These are phyloP conservation scores for Poa pratensis DNA, from an alignment of 176 grass and related monocot genomes.

Conservation along the genomic window DNA sequence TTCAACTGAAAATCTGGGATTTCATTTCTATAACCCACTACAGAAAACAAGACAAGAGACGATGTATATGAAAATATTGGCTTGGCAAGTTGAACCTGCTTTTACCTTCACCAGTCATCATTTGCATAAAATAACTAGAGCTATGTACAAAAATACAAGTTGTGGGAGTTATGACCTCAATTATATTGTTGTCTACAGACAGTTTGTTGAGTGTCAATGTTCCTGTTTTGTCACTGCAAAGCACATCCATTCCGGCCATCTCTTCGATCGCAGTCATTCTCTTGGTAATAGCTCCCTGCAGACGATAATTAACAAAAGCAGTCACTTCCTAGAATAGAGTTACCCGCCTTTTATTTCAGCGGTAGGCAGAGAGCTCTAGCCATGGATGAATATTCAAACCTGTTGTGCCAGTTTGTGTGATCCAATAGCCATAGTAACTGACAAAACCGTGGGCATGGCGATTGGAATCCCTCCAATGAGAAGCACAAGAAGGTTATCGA, in stretches of 20 bases:
- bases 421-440: conserved; percentile 88
- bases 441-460: conserved; percentile 75
- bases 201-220: conserved; percentile 79
- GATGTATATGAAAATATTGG: no score
- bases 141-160: conserved; percentile 38
- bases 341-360: not conserved
- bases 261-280: conserved; percentile 89
- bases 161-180: conserved; percentile 58
- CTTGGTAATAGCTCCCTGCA: conserved; percentile 79
- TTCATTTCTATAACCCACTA: no score
- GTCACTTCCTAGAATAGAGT: conserved; percentile 35
- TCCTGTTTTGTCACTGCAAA: conserved; percentile 83
- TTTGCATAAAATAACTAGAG: not conserved
- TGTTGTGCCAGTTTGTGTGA: conserved; percentile 66
- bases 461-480: conserved; percentile 79
- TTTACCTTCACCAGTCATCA: no score
- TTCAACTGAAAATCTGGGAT: no score
- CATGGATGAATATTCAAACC: conserved; percentile 42
- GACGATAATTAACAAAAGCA: not conserved
- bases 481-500: conserved; percentile 79
- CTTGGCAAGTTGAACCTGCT: no score
- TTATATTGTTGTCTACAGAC: conserved; percentile 65
- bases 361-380: conserved; percentile 15
- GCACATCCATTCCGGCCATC: conserved; percentile 83
- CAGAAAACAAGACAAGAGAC: no score